Base-by-base conservation (phyloP, 2,329 filamentous ascomycete species). In the Arthrobotrys entomopaga region DNA sequence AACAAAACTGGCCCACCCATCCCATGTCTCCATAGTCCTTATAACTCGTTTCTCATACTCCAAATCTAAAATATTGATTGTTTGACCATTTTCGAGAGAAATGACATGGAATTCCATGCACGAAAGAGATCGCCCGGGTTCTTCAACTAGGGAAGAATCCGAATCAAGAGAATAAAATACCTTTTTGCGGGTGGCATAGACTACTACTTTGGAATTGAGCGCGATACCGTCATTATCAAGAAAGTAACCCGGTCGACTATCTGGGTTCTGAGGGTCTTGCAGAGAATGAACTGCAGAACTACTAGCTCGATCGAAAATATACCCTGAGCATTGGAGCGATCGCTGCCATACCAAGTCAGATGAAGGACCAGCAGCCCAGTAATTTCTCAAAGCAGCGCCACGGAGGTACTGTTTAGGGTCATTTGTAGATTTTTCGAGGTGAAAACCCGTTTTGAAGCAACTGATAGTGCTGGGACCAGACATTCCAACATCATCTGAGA, bases 61-160 rank as follows among this genome's bases (percentile, higher is more conserved):
- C 34, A 78, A 59, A 26, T 78, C 76, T 15, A 78, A 64, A 8
- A 78, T 64, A 49, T 72, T 77, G 11, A 78, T 75, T 1, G 77
- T 78, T 20, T 78, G 74, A 6, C 77, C 77, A 4, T 60, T 78
- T 42, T 67, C 67, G 10, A 78, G 63, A 11, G 76, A 67, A 29
- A 78, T 71, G n/a, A 78, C 63, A 40, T 78, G 76, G 20, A 78
- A 78, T 22, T 78, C 77, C 77, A 78, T 77, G 20, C 77, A 76
- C 26, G 73, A 70, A 20, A 66, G 61, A 6, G 70, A 46, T 20
- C n/a, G 20, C 10, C 13, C 61, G 5, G 54, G 38, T 7, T 38
- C 40, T 20, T 52, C 54, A 0, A 19, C 15, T 6, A 48, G 50
- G 16, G n/a, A 38, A 5, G 13, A 34, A 16, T 50, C 16, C 6